Evolutionary conservation across 1,284 basidiomycete genomes (phyloP).

Genomic region (Mixia osmundae): DNA sequence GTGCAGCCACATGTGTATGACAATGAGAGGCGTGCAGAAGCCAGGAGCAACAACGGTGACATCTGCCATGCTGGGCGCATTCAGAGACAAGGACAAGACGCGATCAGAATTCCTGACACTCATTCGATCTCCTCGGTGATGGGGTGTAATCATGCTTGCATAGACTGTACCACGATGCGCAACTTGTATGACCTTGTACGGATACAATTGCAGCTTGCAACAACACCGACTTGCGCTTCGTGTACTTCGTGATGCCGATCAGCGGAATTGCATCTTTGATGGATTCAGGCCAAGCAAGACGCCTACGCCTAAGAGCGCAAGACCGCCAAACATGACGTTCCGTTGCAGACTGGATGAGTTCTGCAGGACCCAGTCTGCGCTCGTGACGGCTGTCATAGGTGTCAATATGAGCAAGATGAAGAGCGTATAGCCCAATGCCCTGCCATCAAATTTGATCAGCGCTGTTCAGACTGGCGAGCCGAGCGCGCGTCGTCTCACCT

Average conservation of each 20-base stretch:
- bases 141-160: too few species aligned
- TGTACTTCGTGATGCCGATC: too few species aligned
- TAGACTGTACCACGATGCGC: conserved; percentile 22
- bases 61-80: conserved; percentile 97
- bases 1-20: conserved; percentile 90
- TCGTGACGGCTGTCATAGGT: conserved; percentile 11
- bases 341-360: conserved; percentile 9
- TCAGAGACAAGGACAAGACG: conserved; percentile 90
- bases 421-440: conserved; percentile 14
- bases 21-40: conserved; percentile 98
- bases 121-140: conserved; percentile 25
- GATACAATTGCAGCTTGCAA: too few species aligned
- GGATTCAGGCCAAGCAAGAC: conserved; percentile 4
- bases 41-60: conserved; percentile 88
- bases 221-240: too few species aligned
- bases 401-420: conserved; percentile 11
- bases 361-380: conserved; percentile 11
- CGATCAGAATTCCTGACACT: conserved; percentile 46
- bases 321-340: conserved; percentile 5
- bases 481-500: conserved; percentile 3
- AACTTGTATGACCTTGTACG: conserved; percentile 24
- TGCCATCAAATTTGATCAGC: too few species aligned
- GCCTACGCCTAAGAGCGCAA: conserved; percentile 7
- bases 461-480: too few species aligned
- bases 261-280: too few species aligned